Evolutionary conservation across 2,329 filamentous ascomycete genomes (phyloP).

Genomic region (Trichoderma afroharzianum): DNA sequence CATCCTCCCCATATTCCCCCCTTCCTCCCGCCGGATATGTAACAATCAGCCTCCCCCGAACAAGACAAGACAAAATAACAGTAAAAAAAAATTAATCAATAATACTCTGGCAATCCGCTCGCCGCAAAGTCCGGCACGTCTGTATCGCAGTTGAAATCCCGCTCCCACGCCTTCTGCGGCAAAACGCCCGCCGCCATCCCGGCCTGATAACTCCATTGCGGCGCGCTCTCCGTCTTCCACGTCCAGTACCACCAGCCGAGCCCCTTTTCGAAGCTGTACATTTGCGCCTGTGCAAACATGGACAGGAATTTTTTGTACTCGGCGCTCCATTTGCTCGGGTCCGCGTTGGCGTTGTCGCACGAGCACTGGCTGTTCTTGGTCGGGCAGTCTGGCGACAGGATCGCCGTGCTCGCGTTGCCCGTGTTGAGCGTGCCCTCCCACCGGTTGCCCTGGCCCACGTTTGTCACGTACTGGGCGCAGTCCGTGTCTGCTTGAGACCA

Average conservation of each 20-base stretch:
- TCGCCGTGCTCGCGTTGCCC: slow-evolving; percentile 56
- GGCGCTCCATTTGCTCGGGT: slow-evolving; percentile 61
- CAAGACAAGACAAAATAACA: not conserved
- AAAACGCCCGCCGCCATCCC: slow-evolving; percentile 75
- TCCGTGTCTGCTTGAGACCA: slow-evolving; percentile 98
- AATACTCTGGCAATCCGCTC: slow-evolving; percentile 44
- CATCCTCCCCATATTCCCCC: not conserved
- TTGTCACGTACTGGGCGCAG: slow-evolving; percentile 82
- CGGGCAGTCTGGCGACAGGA: slow-evolving; percentile 73
- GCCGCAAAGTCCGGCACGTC: slow-evolving; percentile 52
- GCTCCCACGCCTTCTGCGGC: slow-evolving; percentile 68
- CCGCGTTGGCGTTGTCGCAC: slow-evolving; percentile 73
- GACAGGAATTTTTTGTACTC: slow-evolving; percentile 81
- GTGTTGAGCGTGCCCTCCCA: slow-evolving; percentile 86
- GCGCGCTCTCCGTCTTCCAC: slow-evolving; percentile 82
- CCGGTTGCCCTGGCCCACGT: slow-evolving; percentile 80
- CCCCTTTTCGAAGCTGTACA: slow-evolving; percentile 86
- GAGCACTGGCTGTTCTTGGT: slow-evolving; percentile 61
- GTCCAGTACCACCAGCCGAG: slow-evolving; percentile 99
- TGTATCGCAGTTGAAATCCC: slow-evolving; percentile 64
- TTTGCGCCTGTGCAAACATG: slow-evolving; percentile 93
- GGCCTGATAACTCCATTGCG: slow-evolving; percentile 89
- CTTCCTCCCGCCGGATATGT: not conserved
- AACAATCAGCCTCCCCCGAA: not conserved
- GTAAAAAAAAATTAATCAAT: not conserved